These are phyloP conservation scores for Monosporascus cannonballus DNA, from an alignment of 2,329 filamentous ascomycete species.

Conservation along the genomic window DNA sequence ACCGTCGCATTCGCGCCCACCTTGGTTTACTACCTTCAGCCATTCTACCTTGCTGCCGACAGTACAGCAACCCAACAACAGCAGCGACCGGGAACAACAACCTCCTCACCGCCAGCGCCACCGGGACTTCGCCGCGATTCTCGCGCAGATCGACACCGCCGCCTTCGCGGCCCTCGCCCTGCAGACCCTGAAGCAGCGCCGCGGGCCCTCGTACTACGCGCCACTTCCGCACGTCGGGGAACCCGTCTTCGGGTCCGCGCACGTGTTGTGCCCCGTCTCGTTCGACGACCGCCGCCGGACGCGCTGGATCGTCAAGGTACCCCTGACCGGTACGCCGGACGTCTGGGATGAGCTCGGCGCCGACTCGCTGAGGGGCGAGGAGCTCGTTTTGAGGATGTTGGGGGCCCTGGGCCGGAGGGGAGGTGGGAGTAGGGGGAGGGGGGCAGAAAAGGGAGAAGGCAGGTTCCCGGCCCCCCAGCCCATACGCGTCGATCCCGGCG, in stretches of 20 bases:
- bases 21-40: no score
- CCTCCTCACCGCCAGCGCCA: background rate
- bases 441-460: background rate
- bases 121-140: constrained; percentile 12
- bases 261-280: constrained; percentile 16
- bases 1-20: background rate
- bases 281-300: constrained; percentile 3
- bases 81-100: background rate
- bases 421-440: constrained; percentile 5
- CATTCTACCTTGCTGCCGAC: no score
- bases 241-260: constrained; percentile 15
- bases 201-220: background rate
- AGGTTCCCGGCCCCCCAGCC: background rate
- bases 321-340: constrained; percentile 11
- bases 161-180: constrained; percentile 11
- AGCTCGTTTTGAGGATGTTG: constrained; percentile 14
- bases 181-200: constrained; percentile 4
- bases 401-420: background rate
- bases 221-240: constrained; percentile 8
- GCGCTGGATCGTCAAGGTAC: constrained; percentile 20
- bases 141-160: constrained; percentile 12
- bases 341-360: constrained; percentile 11
- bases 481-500: background rate
- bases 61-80: no score
- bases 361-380: constrained; percentile 16